Evolutionary conservation across 345 rosid genomes (phyloP).

Genomic region (Gynandropsis gynandra): DNA sequence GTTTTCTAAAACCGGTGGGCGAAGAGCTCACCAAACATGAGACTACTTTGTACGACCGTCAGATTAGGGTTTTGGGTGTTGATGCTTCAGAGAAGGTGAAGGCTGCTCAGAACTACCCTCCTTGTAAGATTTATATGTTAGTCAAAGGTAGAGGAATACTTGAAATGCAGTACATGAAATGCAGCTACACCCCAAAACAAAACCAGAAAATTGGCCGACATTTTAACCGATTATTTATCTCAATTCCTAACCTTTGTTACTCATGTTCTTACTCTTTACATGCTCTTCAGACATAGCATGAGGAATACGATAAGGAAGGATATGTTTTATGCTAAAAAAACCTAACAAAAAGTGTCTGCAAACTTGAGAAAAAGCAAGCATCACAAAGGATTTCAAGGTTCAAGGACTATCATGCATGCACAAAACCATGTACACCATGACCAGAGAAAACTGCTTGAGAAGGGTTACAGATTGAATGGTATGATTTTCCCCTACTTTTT

Average conservation of each 20-base stretch:
- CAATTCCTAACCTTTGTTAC: background rate
- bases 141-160: too few relatives aligned
- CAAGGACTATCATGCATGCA: background rate
- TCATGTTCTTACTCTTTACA: background rate
- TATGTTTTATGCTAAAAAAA: background rate
- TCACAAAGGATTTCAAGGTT: background rate
- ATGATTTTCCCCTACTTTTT: too few relatives aligned
- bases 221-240: slow-evolving; percentile 3
- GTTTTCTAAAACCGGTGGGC: too few relatives aligned
- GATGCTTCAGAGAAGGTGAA: too few relatives aligned
- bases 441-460: too few relatives aligned
- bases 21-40: too few relatives aligned
- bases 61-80: too few relatives aligned
- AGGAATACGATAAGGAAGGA: background rate
- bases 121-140: slow-evolving; percentile 39
- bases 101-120: slow-evolving; percentile 25
- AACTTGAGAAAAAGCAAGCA: background rate
- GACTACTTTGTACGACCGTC: too few relatives aligned
- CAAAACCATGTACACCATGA: slow-evolving; percentile 6
- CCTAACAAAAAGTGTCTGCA: background rate
- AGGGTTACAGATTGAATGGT: background rate
- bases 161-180: too few relatives aligned
- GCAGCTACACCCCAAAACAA: too few relatives aligned
- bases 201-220: too few relatives aligned
- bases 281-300: background rate